Conservation (phyloP, 2,329 filamentous ascomycete species). For the Phyllosticta citrichinensis region DNA sequence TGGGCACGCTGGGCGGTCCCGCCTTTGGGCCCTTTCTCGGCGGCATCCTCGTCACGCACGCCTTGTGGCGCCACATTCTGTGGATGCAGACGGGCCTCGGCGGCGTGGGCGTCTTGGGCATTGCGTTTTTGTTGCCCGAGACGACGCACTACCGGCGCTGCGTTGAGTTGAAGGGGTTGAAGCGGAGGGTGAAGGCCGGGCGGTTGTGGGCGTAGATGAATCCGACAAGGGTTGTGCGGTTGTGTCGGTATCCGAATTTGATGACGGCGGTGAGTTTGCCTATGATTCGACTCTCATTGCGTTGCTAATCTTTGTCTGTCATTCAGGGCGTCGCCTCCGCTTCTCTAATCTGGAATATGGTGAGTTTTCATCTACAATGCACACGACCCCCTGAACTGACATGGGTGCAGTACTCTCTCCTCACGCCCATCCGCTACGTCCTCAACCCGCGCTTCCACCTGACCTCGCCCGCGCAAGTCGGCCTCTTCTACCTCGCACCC, state of each 20-base stretch:
- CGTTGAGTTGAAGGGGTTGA: slow-evolving; percentile 50
- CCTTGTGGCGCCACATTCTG: slow-evolving; percentile 64
- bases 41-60: slow-evolving; percentile 67
- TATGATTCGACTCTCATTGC: neutral
- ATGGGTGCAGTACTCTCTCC: slow-evolving; percentile 42
- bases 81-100: slow-evolving; percentile 65
- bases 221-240: slow-evolving; percentile 51
- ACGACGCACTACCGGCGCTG: slow-evolving; percentile 58
- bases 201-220: slow-evolving; percentile 56
- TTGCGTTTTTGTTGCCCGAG: slow-evolving; percentile 60
- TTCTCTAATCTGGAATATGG: slow-evolving; percentile 64
- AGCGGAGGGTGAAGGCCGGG: slow-evolving; percentile 37
- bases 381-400: no score
- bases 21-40: slow-evolving; percentile 61
- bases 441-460: slow-evolving; percentile 65
- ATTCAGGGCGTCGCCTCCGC: slow-evolving; percentile 45
- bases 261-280: slow-evolving; percentile 31
- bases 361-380: no score
- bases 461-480: slow-evolving; percentile 54
- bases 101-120: slow-evolving; percentile 47
- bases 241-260: slow-evolving; percentile 62
- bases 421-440: slow-evolving; percentile 62
- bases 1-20: slow-evolving; percentile 61
- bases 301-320: no score
- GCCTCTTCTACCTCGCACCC: slow-evolving; percentile 65